Base-by-base conservation (phyloP, 2,329 filamentous ascomycete species). In the Colletotrichum sp. region DNA sequence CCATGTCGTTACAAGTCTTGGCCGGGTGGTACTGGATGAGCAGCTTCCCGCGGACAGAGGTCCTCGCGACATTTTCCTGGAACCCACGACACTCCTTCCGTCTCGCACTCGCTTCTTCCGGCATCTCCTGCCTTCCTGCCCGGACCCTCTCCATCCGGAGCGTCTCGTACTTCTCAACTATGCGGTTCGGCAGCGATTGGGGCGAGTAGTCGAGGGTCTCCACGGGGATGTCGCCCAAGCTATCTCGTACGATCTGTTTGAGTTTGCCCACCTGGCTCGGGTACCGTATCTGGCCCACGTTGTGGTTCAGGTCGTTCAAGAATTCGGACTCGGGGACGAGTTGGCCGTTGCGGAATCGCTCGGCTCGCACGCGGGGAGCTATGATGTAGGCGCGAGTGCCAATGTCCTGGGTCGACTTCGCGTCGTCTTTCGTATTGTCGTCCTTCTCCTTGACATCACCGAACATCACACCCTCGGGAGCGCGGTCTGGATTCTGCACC, bases 1-100 rank as follows among this genome's bases (percentile, higher is more conserved):
- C 72, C 59, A 66, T 57, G 13, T 71, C 61, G 30, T 75, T 63
- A 34, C 72, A 75, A 15, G 57, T 52, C 29, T 22, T 52, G 44
- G 72, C 72, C 25, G 72, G 72, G 1, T 44, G 68, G 34, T 71
- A 75, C 49, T 75, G 72, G 15, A 75, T 25, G 7, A 75, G 72
- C 11, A 71, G 44, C 36, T 75, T 75, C 1, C 72, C 72, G 8
- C 68, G 55, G 8, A 36, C 36, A 13, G 57, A 16, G 0, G 27
- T 36, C 6, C 6, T 13, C 55, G 25, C 34, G 15, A 8, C 44
- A 13, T 22, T 4, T 2, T 15, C 22, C 27, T 32, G 34, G 6
- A 30, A 70, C 2, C 12, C 29, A 13, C 9, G 13, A 13, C 32
- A 8, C 25, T 62, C 36, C 34, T 29, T 19, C 6, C 11, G 11